A percentile compares a stretch with the other conserved stretches of the same genome.
Conservation (phyloP, 176 grass and related monocot genomes). For the Triticum aestivum region DNA sequence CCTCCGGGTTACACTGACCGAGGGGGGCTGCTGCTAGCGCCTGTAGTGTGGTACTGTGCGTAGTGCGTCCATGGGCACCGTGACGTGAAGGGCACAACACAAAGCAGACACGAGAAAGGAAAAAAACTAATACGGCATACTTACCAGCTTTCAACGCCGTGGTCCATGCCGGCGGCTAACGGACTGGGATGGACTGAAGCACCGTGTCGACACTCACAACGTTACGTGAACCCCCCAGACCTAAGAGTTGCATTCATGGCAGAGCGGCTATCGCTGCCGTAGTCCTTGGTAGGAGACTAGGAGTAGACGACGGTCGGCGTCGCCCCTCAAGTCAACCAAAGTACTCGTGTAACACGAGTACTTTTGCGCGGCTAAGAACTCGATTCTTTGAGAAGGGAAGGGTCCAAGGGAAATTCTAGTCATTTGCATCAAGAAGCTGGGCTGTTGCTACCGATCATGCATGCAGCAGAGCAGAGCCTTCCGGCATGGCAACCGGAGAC, state of each 20-base stretch:
- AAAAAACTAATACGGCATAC: not conserved
- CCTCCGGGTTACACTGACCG: not conserved
- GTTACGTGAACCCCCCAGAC: too few species aligned
- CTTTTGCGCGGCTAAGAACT: not conserved
- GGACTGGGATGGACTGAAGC: not conserved
- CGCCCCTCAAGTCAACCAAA: not conserved
- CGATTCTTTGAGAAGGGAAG: not conserved
- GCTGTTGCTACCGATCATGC: not conserved
- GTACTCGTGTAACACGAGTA: not conserved
- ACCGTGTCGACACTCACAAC: not conserved
- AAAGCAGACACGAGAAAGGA: not conserved
- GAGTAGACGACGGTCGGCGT: not conserved
- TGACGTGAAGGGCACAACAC: not conserved
- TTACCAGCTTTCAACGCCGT: not conserved
- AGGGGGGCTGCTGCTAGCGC: not conserved
- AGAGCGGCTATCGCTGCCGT: not conserved
- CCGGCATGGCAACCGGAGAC: not conserved
- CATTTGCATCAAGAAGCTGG: not conserved
- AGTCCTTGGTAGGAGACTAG: not conserved
- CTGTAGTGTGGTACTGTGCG: not conserved
- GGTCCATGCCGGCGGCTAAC: slow-evolving; percentile 15
- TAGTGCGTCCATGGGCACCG: slow-evolving; percentile 4
- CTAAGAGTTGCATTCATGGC: not conserved
- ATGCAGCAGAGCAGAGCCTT: too few species aligned
- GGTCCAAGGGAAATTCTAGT: not conserved